Percentiles rank a stretch among this genome's conserved stretches.
Conservation (phyloP, 108 stramenopile genomes). For the Cyclotella atomus region DNA sequence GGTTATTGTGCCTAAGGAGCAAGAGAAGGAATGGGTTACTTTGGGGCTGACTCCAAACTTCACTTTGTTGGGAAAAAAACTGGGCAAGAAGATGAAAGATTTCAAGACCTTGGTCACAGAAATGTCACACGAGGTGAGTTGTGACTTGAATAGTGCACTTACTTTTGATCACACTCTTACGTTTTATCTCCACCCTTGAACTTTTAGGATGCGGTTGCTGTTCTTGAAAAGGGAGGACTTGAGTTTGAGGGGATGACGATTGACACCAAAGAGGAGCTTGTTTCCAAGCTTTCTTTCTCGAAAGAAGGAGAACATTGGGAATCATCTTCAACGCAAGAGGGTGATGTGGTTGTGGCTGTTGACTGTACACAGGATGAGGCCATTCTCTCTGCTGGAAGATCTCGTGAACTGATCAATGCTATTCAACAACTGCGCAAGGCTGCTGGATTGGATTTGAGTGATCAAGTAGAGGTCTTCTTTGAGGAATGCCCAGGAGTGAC, state of each 20-base stretch:
- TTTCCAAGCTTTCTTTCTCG: constrained; percentile 90
- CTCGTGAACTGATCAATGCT: constrained; percentile 94
- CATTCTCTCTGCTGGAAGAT: constrained; percentile 87
- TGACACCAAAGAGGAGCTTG: constrained; percentile 79
- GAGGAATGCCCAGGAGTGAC: constrained; percentile 73
- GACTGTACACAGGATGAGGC: constrained; percentile 96
- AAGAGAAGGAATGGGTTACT: constrained; percentile 93
- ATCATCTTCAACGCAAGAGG: constrained; percentile 81
- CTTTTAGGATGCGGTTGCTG: constrained; percentile 72
- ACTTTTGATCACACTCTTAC: not conserved
- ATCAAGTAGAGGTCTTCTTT: constrained; percentile 92
- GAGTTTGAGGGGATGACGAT: constrained; percentile 83
- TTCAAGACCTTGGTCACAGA: constrained; percentile 59
- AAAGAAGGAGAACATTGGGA: constrained; percentile 94
- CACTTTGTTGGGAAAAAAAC: constrained; percentile 89
- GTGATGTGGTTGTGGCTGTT: constrained; percentile 92
- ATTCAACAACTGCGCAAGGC: constrained; percentile 98
- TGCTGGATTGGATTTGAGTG: constrained; percentile 85
- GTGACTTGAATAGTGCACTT: too few species aligned
- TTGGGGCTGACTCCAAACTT: constrained; percentile 91
- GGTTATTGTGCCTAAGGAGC: constrained; percentile 72
- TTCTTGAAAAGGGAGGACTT: constrained; percentile 79
- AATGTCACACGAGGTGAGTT: constrained; percentile 65
- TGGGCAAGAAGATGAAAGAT: constrained; percentile 93
- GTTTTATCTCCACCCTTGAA: not conserved